These are phyloP conservation scores for Ophiobolus disseminans DNA, from an alignment of 2,329 filamentous ascomycete species.

Conservation along the genomic window DNA sequence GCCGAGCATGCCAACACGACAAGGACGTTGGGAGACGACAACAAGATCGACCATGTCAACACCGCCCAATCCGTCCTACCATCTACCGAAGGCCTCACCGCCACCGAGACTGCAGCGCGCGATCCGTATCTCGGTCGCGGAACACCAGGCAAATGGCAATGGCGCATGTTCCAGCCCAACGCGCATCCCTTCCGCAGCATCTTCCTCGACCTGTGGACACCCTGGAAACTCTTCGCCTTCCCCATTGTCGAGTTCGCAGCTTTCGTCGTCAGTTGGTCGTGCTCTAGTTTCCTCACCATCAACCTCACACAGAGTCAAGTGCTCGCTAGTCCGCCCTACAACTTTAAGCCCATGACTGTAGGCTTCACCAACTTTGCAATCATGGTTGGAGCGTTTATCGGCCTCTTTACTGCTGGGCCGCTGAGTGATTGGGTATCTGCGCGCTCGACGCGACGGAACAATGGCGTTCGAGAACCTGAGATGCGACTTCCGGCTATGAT, in stretches of 20 bases:
- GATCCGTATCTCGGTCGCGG: conserved; percentile 66
- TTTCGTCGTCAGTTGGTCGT: conserved; percentile 68
- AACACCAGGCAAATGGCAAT: conserved; percentile 62
- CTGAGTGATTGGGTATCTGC: conserved; percentile 65
- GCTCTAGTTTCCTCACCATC: conserved; percentile 64
- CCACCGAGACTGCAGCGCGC: conserved; percentile 50
- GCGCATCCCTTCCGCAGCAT: conserved; percentile 57
- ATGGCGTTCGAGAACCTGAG: conserved; percentile 64
- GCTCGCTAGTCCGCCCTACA: conserved; percentile 64
- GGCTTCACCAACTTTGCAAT: conserved; percentile 66
- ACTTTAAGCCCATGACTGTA: conserved; percentile 58
- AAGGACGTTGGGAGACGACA: conserved; percentile 27
- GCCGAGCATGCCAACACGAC: conserved; percentile 17
- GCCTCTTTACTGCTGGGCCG: conserved; percentile 62
- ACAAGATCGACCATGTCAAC: conserved; percentile 34
- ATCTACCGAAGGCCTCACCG: conserved; percentile 30
- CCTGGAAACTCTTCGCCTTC: conserved; percentile 67
- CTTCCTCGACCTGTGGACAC: conserved; percentile 64
- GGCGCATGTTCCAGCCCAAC: conserved; percentile 60
- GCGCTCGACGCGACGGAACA: conserved; percentile 59
- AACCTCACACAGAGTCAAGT: conserved; percentile 66
- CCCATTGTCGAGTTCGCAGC: conserved; percentile 69
- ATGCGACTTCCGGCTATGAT: conserved; percentile 65
- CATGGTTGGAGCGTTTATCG: conserved; percentile 61
- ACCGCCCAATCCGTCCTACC: conserved; percentile 25